Conservation (phyloP, 2,329 filamentous ascomycete species). For the Sclerotinia minor region DNA sequence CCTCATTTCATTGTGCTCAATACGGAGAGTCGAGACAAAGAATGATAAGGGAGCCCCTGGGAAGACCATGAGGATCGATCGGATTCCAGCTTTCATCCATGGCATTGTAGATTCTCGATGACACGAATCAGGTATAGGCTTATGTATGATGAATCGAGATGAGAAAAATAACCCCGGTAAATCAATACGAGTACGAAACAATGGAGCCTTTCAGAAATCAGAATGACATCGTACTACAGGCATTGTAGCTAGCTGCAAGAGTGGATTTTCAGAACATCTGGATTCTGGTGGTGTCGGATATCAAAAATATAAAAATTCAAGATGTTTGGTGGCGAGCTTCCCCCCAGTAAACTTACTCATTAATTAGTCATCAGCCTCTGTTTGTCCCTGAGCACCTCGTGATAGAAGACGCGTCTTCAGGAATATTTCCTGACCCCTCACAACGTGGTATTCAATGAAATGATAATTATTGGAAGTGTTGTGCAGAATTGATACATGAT, state of each 20-base stretch:
- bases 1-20: too few species aligned
- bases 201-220: background rate
- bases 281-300: too few species aligned
- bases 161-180: background rate
- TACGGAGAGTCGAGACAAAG: background rate
- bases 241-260: background rate
- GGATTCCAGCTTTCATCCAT: background rate
- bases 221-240: background rate
- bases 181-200: slow-evolving; percentile 5
- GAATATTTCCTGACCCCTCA: too few species aligned
- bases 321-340: too few species aligned
- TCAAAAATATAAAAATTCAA: too few species aligned
- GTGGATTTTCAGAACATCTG: background rate
- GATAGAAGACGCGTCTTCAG: too few species aligned
- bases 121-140: background rate
- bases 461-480: too few species aligned
- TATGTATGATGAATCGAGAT: background rate
- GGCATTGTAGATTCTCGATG: background rate
- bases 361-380: too few species aligned
- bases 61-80: background rate
- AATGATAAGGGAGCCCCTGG: background rate
- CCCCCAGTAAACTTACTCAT: too few species aligned
- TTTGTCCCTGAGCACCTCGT: too few species aligned
- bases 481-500: too few species aligned
- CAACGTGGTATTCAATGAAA: too few species aligned